Evolutionary conservation across 1,284 basidiomycete genomes (phyloP), one percentile per base, ranked within the genome.

Genomic region (Heterobasidion parviporum): DNA sequence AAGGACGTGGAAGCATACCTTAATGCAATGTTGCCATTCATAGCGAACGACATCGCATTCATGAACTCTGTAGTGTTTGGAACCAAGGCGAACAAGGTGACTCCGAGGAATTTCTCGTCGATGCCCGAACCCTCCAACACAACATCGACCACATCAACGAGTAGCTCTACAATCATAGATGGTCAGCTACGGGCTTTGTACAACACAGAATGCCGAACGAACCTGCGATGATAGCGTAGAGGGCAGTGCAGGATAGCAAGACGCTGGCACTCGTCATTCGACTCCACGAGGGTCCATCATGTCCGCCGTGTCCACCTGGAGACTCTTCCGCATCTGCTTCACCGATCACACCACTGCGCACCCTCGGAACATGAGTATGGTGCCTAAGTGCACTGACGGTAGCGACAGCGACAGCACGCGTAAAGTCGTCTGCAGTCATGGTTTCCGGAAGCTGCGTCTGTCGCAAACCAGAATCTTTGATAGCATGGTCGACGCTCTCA

Each of bases 1-100:
- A 18, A 12, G 18, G 55, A 54, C 33, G 20, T 35, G 43, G 32
- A 12, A 8, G 65, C 82, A 51, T 62, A 93, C 94, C 92, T 94
- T 20, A 99, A 75, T 1, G 97, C 94, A 62, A 99, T 99, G 70
- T 99, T 99, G 14, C 92, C 96, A 65, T 97, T 92, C 63, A 99
- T 74, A 15, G 97, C 96, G 67, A 99, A 99, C n/a, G 94, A 96
- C 66, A 99, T 97, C 55, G 97, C 97, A 68, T 99, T 99, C 96
- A 99, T 98, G 70, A 99, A 99, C 73, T 99, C 97, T 18, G 97
- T 99, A 15, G 95, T 98, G 70, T 99, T 99, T 9, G 97, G 97
- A 0, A 99, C 95, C 36, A 99, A 81, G 2, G 97, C 96, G 65
- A 99, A 99, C 8, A 99, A 79, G 0, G 95, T 98, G 56, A 99